Conservation (phyloP, 805 yeast species). For the Starmerella apis region DNA sequence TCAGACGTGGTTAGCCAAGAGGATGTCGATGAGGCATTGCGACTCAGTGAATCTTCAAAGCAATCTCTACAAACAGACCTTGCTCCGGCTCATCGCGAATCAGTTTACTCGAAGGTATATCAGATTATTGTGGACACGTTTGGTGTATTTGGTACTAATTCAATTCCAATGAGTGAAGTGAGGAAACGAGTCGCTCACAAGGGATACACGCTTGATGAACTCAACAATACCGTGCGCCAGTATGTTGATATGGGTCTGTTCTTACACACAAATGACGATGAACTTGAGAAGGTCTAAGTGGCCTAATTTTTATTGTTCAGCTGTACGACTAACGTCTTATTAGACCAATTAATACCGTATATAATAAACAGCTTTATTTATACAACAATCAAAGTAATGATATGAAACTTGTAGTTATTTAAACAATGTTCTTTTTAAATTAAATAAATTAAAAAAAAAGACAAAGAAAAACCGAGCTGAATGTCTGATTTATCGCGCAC, state of each 20-base stretch:
- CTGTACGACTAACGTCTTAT: not conserved
- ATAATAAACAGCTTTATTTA: not conserved
- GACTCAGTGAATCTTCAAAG: conserved; percentile 79
- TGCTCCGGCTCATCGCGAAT: conserved; percentile 35
- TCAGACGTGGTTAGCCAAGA: conserved; percentile 55
- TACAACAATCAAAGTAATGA: too few relatives aligned
- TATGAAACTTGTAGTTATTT: too few relatives aligned
- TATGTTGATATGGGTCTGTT: conserved; percentile 64
- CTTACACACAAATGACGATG: conserved; percentile 65
- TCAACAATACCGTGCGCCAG: conserved; percentile 63
- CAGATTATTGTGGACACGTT: conserved; percentile 52
- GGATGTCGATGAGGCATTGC: conserved; percentile 92
- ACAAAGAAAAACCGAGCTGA: too few relatives aligned
- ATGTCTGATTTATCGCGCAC: too few relatives aligned
- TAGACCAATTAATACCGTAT: not conserved
- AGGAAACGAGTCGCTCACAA: conserved; percentile 59
- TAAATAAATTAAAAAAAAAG: too few relatives aligned
- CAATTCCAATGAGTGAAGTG: conserved; percentile 41
- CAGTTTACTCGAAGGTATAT: conserved; percentile 58
- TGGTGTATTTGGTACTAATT: conserved; percentile 27
- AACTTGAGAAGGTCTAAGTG: conserved; percentile 26
- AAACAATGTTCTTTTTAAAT: too few relatives aligned
- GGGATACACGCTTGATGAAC: conserved; percentile 74
- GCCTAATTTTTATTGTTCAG: not conserved
- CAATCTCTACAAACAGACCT: conserved; percentile 51